Evolutionary conservation across 2,329 filamentous ascomycete species (phyloP).

Genomic region (Penicillium palitans): DNA sequence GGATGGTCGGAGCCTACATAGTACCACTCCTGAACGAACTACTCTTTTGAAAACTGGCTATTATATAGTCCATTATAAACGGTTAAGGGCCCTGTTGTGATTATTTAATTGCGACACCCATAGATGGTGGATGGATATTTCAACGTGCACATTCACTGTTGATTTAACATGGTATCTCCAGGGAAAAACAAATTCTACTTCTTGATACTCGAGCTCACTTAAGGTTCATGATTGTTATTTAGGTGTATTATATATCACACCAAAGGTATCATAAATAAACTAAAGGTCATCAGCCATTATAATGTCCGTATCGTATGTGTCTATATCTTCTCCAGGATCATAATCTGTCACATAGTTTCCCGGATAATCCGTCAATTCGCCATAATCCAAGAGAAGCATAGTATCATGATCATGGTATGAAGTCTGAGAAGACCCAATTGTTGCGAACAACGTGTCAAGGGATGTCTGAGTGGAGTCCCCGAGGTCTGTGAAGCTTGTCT

Average conservation of each 20-base stretch:
- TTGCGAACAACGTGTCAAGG: not conserved
- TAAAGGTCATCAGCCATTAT: constrained; percentile 4
- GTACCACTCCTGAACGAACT: too few species aligned
- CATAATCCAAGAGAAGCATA: not conserved
- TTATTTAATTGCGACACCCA: not conserved
- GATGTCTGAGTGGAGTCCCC: constrained; percentile 16
- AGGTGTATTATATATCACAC: not conserved
- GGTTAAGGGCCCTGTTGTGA: too few species aligned
- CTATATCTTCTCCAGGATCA: not conserved
- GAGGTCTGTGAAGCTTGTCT: constrained; percentile 15
- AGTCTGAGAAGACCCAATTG: not conserved
- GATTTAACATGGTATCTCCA: not conserved
- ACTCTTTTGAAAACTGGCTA: too few species aligned
- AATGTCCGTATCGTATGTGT: not conserved
- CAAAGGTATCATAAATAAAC: not conserved
- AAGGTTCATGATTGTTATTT: not conserved
- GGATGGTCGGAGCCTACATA: too few species aligned
- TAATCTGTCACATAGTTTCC: not conserved
- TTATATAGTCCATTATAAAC: too few species aligned
- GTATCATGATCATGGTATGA: not conserved
- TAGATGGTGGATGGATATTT: too few species aligned
- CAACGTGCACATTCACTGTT: too few species aligned
- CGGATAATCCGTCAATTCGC: not conserved
- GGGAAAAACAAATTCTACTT: not conserved
- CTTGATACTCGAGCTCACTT: not conserved